phyloP scores from a whole-genome alignment of 2,329 filamentous ascomycete genomes.

The Colletotrichum magnum region DNA sequence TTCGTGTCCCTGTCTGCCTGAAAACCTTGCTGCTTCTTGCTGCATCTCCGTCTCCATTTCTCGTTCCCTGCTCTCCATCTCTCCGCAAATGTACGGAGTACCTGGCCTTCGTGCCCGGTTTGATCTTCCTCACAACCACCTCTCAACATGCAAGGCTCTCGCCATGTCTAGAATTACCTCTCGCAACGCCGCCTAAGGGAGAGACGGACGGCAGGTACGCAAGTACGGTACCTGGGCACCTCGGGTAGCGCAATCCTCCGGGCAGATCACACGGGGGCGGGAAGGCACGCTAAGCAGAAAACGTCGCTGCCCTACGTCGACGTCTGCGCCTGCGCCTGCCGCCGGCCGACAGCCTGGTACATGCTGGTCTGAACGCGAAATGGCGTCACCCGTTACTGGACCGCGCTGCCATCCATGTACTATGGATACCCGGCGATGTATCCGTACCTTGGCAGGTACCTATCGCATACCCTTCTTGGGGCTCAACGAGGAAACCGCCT shows the following conservation, averaged over 20 bases:
- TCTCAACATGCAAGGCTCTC: no score
- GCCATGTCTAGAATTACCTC: no score
- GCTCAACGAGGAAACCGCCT: no score
- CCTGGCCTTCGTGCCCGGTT: background rate
- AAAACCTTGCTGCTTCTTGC: slow-evolving; percentile 35
- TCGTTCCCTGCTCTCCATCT: slow-evolving; percentile 2
- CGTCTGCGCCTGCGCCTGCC: slow-evolving; percentile 18
- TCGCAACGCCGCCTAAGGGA: background rate
- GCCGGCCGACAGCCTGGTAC: slow-evolving; percentile 15
- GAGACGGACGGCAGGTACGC: background rate
- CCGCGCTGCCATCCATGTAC: no score
- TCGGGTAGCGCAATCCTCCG: slow-evolving; percentile 27
- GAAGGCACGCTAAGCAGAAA: slow-evolving; percentile 30
- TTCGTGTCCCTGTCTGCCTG: slow-evolving; percentile 32
- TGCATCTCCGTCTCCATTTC: background rate
- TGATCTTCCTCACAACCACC: no score
- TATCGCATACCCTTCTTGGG: no score
- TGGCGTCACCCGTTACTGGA: slow-evolving; percentile 27
- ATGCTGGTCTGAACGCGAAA: slow-evolving; percentile 29
- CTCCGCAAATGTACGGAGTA: background rate
- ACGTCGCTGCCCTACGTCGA: slow-evolving; percentile 24
- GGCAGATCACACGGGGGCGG: slow-evolving; percentile 38
- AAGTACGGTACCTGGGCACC: slow-evolving; percentile 11
- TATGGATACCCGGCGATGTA: no score
- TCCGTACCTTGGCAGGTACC: no score